Percentiles rank a stretch among this genome's conserved stretches.
These are phyloP conservation scores for Blastocystis sp. DNA, from an alignment of 352 stramenopile species.

Conservation along the genomic window DNA sequence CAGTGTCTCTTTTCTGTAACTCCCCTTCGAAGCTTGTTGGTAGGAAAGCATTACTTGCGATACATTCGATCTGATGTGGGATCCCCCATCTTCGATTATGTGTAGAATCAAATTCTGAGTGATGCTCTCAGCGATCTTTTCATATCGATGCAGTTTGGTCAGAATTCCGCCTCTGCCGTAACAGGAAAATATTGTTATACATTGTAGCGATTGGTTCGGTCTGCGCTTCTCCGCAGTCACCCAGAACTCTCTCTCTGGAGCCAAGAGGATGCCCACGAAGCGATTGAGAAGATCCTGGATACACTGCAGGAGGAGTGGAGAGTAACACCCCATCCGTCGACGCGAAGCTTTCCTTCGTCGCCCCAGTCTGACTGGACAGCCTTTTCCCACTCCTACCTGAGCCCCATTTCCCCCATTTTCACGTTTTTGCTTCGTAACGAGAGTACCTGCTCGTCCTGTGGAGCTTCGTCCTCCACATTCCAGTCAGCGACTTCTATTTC, in stretches of 20 bases:
- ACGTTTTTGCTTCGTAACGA: neutral
- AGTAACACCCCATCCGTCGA: neutral
- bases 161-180: neutral
- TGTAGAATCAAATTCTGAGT: neutral
- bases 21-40: neutral
- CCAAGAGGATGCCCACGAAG: slow-evolving; percentile 31
- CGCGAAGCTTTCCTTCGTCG: neutral
- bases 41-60: neutral
- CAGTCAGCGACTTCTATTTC: neutral
- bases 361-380: neutral
- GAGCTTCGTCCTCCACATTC: neutral
- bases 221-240: neutral
- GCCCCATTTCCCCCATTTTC: neutral
- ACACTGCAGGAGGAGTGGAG: neutral
- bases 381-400: neutral
- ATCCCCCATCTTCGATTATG: neutral
- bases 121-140: neutral
- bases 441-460: neutral
- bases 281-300: neutral
- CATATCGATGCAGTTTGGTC: neutral
- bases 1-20: slow-evolving; percentile 37
- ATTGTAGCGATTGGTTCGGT: neutral
- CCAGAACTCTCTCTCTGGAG: slow-evolving; percentile 7
- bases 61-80: neutral
- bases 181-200: neutral